Conservation (phyloP, 2,329 filamentous ascomycete genomes). For the Aspergillus sp. region DNA sequence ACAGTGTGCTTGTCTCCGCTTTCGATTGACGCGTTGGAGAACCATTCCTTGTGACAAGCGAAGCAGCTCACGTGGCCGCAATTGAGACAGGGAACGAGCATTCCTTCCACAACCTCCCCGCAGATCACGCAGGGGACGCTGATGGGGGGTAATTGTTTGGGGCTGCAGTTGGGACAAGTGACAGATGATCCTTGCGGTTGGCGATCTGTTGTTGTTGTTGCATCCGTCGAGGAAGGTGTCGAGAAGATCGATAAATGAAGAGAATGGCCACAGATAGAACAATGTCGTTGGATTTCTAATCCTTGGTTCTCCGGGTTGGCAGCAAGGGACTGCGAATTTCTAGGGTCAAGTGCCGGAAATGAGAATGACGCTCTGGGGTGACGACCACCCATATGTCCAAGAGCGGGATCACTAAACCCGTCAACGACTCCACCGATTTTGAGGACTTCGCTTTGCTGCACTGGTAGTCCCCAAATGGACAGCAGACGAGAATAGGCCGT, state of each 20-base stretch:
- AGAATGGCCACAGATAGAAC: constrained; percentile 32
- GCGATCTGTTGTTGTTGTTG: constrained; percentile 12
- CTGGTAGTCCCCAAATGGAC: constrained; percentile 49
- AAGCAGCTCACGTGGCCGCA: constrained; percentile 43
- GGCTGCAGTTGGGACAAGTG: constrained; percentile 31
- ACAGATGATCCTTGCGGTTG: constrained; percentile 11
- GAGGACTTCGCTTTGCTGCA: constrained; percentile 50
- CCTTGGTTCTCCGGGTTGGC: constrained; percentile 15
- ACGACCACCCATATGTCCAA: constrained; percentile 5
- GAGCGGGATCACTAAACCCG: constrained; percentile 20
- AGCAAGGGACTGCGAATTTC: constrained; percentile 4
- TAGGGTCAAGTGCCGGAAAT: constrained; percentile 11
- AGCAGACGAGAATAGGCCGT: constrained; percentile 51
- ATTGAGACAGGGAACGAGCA: constrained; percentile 39
- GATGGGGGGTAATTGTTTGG: constrained; percentile 24
- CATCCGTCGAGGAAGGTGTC: constrained; percentile 9
- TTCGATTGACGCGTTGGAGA: constrained; percentile 16
- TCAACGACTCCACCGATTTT: constrained; percentile 45
- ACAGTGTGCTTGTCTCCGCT: constrained; percentile 7
- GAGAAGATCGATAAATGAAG: constrained; percentile 31
- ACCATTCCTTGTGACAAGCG: constrained; percentile 38
- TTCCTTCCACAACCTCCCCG: constrained; percentile 34
- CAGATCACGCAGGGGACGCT: constrained; percentile 39
- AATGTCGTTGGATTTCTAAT: constrained; percentile 37
- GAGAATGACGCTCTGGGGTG: constrained; percentile 20